Conservation (phyloP, 2,329 filamentous ascomycete species). For the Venturia pyrina region DNA sequence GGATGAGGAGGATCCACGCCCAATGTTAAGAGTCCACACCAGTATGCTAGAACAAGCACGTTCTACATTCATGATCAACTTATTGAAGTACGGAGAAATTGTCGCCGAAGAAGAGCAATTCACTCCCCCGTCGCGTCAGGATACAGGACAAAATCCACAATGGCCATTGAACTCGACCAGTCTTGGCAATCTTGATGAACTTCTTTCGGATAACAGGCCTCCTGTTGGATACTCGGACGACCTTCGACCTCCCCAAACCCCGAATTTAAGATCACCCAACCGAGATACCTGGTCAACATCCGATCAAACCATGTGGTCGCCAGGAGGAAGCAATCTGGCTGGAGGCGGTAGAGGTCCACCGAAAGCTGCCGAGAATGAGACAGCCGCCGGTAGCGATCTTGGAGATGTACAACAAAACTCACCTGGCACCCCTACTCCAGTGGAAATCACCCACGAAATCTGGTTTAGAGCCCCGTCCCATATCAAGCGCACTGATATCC, state of each 20-base stretch:
- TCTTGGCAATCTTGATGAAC: constrained; percentile 11
- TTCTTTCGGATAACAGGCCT: neutral
- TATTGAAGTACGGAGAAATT: constrained; percentile 26
- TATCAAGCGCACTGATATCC: constrained; percentile 34
- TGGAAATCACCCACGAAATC: constrained; percentile 37
- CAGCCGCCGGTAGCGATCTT: neutral
- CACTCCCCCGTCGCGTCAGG: neutral
- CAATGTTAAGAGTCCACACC: constrained; percentile 26
- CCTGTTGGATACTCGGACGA: neutral
- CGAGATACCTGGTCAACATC: constrained; percentile 12
- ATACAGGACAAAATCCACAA: neutral
- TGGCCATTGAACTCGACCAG: constrained; percentile 10
- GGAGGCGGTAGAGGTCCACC: neutral
- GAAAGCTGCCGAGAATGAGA: neutral
- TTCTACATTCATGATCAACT: constrained; percentile 28
- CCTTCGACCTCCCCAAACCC: neutral
- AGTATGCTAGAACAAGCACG: constrained; percentile 26
- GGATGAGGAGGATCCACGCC: constrained; percentile 24
- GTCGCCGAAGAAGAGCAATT: constrained; percentile 20
- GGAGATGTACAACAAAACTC: neutral
- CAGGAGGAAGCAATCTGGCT: neutral
- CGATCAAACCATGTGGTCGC: constrained; percentile 5
- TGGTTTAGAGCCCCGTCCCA: constrained; percentile 50
- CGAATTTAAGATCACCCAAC: neutral
- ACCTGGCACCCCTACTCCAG: neutral